Percentiles rank a stretch among this genome's conserved stretches.
phyloP scores from a whole-genome alignment of 2,329 filamentous ascomycete genomes.

The Botrytis fabae region DNA sequence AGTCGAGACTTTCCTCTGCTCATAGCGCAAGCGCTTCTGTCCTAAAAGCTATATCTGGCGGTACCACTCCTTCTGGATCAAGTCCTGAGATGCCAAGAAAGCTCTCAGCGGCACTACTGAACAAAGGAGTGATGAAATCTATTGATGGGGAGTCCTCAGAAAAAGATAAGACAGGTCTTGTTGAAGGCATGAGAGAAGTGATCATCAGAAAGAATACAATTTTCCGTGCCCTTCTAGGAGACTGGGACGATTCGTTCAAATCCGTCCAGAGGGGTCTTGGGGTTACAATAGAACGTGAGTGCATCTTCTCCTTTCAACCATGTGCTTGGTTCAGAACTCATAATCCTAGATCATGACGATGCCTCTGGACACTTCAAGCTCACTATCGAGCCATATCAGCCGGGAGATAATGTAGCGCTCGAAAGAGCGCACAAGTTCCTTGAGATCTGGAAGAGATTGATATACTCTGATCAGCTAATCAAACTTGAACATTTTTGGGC shows the following conservation, averaged over 20 bases:
- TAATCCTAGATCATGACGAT: constrained; percentile 1
- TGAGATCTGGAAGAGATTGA: constrained; percentile 13
- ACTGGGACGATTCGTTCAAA: not conserved
- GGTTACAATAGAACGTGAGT: constrained; percentile 6
- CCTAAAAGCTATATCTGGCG: not conserved
- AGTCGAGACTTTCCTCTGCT: not conserved
- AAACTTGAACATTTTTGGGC: constrained; percentile 12
- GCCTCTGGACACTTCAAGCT: not conserved
- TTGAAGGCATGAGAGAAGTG: constrained; percentile 5
- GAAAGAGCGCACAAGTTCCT: constrained; percentile 2
- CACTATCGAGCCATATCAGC: constrained; percentile 8
- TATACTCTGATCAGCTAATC: constrained; percentile 13
- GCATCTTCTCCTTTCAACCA: not conserved
- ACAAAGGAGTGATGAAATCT: not conserved
- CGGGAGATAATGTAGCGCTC: constrained; percentile 1
- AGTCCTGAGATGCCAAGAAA: constrained; percentile 1
- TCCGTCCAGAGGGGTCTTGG: constrained; percentile 10
- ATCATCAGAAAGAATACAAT: not conserved
- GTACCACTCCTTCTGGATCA: not conserved
- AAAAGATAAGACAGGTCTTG: not conserved
- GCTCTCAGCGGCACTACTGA: not conserved
- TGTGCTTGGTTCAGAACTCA: not conserved
- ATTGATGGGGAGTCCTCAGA: not conserved
- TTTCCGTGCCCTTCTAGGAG: constrained; percentile 9
- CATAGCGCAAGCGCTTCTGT: not conserved